phyloP scores from a whole-genome alignment of 139 green algal genomes.

The Ulvella scutata region DNA sequence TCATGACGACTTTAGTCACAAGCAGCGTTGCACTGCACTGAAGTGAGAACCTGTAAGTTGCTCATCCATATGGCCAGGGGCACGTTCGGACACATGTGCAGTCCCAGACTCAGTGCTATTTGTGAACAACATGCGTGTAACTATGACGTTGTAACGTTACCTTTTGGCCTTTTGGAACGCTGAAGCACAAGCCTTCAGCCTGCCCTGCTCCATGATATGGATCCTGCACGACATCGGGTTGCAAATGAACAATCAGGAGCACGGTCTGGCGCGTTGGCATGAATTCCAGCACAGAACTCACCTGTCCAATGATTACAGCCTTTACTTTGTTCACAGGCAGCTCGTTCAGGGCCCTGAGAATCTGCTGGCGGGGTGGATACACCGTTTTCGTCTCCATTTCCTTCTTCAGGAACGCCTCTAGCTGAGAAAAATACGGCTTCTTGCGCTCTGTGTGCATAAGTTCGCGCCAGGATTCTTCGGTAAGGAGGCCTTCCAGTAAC shows the following conservation, averaged over 20 bases:
- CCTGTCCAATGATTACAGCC: slow-evolving; percentile 79
- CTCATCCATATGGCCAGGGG: no score
- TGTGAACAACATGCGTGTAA: not conserved
- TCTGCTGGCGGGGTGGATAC: slow-evolving; percentile 50
- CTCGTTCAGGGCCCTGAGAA: slow-evolving; percentile 46
- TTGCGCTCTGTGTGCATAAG: slow-evolving; percentile 27
- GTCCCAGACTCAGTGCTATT: not conserved
- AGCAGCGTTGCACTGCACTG: slow-evolving; percentile 32
- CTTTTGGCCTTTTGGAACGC: slow-evolving; percentile 51
- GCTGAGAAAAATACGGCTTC: slow-evolving; percentile 28
- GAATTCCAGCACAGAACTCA: slow-evolving; percentile 16
- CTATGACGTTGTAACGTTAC: slow-evolving; percentile 3
- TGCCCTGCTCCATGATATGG: slow-evolving; percentile 80
- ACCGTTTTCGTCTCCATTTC: slow-evolving; percentile 49
- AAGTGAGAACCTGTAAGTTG: not conserved
- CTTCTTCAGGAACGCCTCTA: slow-evolving; percentile 40
- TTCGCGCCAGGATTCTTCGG: slow-evolving; percentile 35
- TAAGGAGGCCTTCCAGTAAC: no score
- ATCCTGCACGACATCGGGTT: slow-evolving; percentile 46
- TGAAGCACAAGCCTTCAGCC: slow-evolving; percentile 92
- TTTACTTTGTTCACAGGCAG: slow-evolving; percentile 12
- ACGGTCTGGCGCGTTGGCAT: slow-evolving; percentile 12
- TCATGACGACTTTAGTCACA: slow-evolving; percentile 70
- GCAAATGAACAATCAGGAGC: not conserved
- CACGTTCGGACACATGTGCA: not conserved